Conservation (phyloP, 306 rosid species). For the Sicyos edulis region DNA sequence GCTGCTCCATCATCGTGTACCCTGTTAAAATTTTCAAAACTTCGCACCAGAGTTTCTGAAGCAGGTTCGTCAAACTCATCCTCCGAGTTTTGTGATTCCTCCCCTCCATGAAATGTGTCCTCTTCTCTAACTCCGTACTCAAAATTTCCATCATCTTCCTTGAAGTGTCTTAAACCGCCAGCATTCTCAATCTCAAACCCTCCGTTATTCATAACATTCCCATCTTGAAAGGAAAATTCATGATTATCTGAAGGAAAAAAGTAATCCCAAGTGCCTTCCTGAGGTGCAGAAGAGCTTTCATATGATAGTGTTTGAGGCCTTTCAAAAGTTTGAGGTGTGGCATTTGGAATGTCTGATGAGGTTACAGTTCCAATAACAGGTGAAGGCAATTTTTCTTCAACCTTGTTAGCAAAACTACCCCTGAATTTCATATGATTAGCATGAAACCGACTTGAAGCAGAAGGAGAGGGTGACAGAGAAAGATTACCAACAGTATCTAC, state of each 20-base stretch:
- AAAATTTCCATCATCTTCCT: slow-evolving; percentile 72
- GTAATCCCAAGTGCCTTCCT: slow-evolving; percentile 77
- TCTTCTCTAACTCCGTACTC: slow-evolving; percentile 67
- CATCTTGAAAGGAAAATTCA: slow-evolving; percentile 67
- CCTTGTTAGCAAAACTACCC: slow-evolving; percentile 41
- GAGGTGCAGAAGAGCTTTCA: slow-evolving; percentile 52
- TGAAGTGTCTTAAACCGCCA: slow-evolving; percentile 39
- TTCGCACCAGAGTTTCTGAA: slow-evolving; percentile 55
- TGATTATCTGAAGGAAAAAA: slow-evolving; percentile 63
- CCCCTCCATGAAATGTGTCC: slow-evolving; percentile 42
- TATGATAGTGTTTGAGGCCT: slow-evolving; percentile 36
- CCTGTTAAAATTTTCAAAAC: slow-evolving; percentile 66
- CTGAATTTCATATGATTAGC: slow-evolving; percentile 61
- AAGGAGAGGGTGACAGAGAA: slow-evolving; percentile 66
- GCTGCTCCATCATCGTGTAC: slow-evolving; percentile 42
- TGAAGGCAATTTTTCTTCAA: slow-evolving; percentile 57
- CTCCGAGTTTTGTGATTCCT: slow-evolving; percentile 60
- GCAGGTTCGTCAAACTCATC: slow-evolving; percentile 84
- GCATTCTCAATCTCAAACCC: slow-evolving; percentile 36
- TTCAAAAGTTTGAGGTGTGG: slow-evolving; percentile 32
- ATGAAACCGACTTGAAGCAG: slow-evolving; percentile 48
- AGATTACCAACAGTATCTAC: slow-evolving; percentile 36
- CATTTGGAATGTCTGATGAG: slow-evolving; percentile 43
- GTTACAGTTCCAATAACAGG: slow-evolving; percentile 55
- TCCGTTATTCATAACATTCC: slow-evolving; percentile 37